These are phyloP conservation scores for Ophiostoma tasmaniense DNA, from an alignment of 2,329 filamentous ascomycete species.

Conservation along the genomic window DNA sequence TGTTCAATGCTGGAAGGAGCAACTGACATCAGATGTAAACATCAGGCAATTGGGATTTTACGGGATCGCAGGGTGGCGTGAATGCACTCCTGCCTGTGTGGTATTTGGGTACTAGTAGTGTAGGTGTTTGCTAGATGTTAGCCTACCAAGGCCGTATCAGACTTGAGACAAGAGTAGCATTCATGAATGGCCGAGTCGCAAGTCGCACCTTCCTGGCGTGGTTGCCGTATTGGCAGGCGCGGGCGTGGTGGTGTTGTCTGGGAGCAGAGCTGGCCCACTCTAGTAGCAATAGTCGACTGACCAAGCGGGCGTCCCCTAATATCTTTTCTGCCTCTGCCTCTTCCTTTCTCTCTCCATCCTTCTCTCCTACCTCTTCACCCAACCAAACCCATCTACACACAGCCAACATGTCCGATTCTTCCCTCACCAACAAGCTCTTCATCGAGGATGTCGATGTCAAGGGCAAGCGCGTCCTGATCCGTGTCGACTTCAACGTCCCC, in stretches of 20 bases:
- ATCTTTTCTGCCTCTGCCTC: background rate
- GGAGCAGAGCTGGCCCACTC: background rate
- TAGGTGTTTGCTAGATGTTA: background rate
- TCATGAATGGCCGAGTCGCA: background rate
- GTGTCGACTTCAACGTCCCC: slow-evolving; percentile 99
- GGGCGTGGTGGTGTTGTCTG: background rate
- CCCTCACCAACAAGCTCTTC: slow-evolving; percentile 95
- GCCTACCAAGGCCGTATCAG: background rate
- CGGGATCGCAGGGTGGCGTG: background rate
- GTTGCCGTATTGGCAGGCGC: background rate
- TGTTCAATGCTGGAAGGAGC: background rate
- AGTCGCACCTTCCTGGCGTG: slow-evolving; percentile 4
- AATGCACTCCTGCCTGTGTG: background rate
- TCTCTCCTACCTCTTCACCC: background rate
- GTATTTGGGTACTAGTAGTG: background rate
- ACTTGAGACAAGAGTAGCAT: background rate
- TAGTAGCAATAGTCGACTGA: slow-evolving; percentile 1
- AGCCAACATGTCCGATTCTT: slow-evolving; percentile 55
- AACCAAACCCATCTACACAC: background rate
- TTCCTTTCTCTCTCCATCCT: background rate
- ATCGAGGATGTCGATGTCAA: slow-evolving; percentile 96
- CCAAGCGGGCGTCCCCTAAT: background rate
- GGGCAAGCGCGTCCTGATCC: slow-evolving; percentile 95
- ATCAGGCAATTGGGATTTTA: background rate
- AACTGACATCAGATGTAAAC: background rate